Evolutionary conservation across 1,139 yeast genomes (phyloP), one percentile per base, ranked within the genome.

Genomic region (Saccharomycopsis hybrid): DNA sequence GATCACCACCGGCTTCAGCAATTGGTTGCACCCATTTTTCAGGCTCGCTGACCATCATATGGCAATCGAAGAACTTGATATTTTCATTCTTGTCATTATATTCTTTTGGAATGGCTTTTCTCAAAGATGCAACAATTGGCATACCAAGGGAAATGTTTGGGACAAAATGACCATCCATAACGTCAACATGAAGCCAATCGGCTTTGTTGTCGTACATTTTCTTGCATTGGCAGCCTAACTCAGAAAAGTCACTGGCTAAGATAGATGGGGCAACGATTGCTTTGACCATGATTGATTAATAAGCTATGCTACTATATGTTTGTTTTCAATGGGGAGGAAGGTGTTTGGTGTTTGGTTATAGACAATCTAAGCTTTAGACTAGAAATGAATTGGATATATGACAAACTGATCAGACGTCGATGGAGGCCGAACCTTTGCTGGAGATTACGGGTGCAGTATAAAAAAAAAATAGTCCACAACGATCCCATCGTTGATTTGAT

Each of bases 141-240:
- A 95, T 88, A 13, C 98, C 98, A 63, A 92, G 74, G 4, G 97
- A 82, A 60, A 92, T 84, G 70, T 94, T 92, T 58, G 98, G 98
- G 46, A 94, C 98, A 67, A 92, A 92, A 68, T 92, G 92, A 50
- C 98, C 97, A 66, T 92, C 99, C 99, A 92, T 92, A 48, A 92
- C 94, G 67, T 92, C 99, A 51, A 92, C 81, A 67, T 92, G 99
- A 56, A 94, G 80, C 99, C 99, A 92, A 60, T 92, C 95, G 37
- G 96, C 95, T 46, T 79, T 77, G 46, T 82, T 74, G 55, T 80
- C 78, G 59, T 87, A 80, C 69, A 90, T 85, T 53, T 77, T 74
- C 64, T 84, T 85, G 67, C 97, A 88, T 57, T 89, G 92, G 58
- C 88, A 79, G 47, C 95, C 97, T 57, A 90, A 71, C 60, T 87